Evolutionary conservation across 179 eudicot species (phyloP).

Genomic region (Amaranthus tricolor): DNA sequence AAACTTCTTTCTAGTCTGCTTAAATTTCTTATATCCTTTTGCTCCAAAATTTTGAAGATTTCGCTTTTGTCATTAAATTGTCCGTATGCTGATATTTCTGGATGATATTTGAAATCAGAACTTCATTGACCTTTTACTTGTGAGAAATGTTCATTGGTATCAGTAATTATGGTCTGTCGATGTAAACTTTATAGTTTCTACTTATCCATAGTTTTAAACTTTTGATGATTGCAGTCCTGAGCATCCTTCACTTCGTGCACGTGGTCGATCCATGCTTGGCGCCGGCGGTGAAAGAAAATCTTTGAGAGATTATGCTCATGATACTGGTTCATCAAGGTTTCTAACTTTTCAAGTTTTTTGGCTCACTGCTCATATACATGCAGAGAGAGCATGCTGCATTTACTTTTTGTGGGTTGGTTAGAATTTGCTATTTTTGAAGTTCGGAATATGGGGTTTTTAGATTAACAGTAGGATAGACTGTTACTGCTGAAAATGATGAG

Average conservation of each 20-base stretch:
- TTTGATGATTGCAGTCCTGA: conserved; percentile 70
- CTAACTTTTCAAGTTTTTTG: conserved; percentile 3
- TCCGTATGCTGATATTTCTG: background rate
- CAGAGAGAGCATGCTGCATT: conserved; percentile 5
- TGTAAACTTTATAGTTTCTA: background rate
- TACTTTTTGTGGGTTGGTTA: conserved; percentile 10
- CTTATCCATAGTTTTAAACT: conserved; percentile 8
- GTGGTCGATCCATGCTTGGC: conserved; percentile 89
- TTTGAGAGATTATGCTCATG: conserved; percentile 56
- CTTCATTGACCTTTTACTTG: conserved; percentile 2
- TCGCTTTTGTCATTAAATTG: background rate
- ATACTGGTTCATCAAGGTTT: conserved; percentile 78
- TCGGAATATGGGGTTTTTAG: background rate
- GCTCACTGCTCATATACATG: conserved; percentile 10
- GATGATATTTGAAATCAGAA: background rate
- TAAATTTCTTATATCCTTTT: conserved; percentile 6
- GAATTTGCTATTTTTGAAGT: too few relatives aligned
- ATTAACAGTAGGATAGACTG: background rate
- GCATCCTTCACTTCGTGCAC: conserved; percentile 85
- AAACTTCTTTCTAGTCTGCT: background rate
- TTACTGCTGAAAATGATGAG: background rate
- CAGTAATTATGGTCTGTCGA: background rate
- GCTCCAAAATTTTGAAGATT: background rate
- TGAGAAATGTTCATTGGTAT: conserved; percentile 1
- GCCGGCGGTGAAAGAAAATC: conserved; percentile 83